Evolutionary conservation across 176 grass and related monocot species (phyloP).

Genomic region (Oryza meridionalis): DNA sequence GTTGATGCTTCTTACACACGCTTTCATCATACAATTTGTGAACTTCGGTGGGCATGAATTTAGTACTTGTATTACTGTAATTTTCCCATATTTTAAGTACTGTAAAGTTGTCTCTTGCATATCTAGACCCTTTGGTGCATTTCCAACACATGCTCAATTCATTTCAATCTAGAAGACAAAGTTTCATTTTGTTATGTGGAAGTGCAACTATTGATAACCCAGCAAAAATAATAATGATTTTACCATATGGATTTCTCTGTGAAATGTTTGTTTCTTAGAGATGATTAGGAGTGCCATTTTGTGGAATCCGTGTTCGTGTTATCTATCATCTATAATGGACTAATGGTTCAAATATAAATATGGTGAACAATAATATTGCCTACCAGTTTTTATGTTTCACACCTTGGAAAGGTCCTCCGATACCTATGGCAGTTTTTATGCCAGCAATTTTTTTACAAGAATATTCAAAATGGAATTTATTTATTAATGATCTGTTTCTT

Average conservation of each 20-base stretch:
- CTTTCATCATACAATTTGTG: no score
- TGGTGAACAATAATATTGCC: slow-evolving; percentile 4
- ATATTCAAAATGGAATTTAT: slow-evolving; percentile 17
- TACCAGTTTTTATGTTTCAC: background rate
- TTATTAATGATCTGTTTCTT: slow-evolving; percentile 34
- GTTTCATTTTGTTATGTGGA: no score
- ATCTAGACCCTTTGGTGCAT: no score
- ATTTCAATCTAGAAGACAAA: no score
- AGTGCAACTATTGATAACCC: background rate
- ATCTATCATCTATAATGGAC: background rate
- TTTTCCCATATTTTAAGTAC: no score
- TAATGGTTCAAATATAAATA: background rate
- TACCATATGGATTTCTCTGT: background rate
- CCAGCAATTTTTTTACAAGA: background rate
- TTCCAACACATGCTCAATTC: no score
- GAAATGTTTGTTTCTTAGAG: slow-evolving; percentile 18
- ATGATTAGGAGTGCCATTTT: background rate
- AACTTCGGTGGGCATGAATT: no score
- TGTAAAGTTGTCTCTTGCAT: no score
- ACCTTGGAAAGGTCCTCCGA: background rate
- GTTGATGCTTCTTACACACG: no score
- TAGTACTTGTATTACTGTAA: no score
- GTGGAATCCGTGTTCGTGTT: slow-evolving; percentile 24
- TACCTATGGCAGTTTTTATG: slow-evolving; percentile 13
- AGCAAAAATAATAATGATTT: background rate